phyloP scores from a whole-genome alignment of 2,329 filamentous ascomycete species.

The Grosmannia huntii region DNA sequence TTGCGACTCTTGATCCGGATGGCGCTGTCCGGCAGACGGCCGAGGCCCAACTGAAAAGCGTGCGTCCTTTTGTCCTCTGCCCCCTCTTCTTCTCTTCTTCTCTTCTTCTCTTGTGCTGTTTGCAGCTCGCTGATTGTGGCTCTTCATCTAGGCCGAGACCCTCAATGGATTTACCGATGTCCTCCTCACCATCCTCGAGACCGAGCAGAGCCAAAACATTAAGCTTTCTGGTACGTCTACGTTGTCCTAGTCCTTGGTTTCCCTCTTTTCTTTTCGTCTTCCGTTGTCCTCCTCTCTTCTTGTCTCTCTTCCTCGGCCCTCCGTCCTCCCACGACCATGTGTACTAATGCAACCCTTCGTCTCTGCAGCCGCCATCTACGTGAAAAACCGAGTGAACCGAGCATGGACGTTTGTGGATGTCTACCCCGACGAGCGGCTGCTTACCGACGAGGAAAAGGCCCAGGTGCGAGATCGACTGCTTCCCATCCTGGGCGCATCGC shows the following conservation, averaged over 20 bases:
- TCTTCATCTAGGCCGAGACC: constrained; percentile 60
- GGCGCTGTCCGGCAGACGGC: constrained; percentile 51
- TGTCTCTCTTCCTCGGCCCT: background rate
- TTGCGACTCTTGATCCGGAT: constrained; percentile 12
- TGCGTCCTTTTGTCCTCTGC: constrained; percentile 27
- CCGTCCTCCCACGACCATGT: background rate
- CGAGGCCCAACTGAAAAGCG: constrained; percentile 72
- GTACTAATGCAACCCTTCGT: too few relatives aligned
- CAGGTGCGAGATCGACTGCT: constrained; percentile 80
- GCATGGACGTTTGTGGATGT: constrained; percentile 77
- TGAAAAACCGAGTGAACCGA: constrained; percentile 93
- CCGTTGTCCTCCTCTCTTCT: background rate
- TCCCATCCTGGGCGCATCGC: constrained; percentile 71
- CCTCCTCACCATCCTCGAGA: constrained; percentile 78
- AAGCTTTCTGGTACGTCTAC: constrained; percentile 64
- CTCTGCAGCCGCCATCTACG: constrained; percentile 72
- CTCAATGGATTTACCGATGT: constrained; percentile 83
- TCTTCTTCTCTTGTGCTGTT: constrained; percentile 1
- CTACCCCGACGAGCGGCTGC: constrained; percentile 56
- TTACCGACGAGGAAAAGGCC: constrained; percentile 80
- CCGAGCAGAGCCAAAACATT: constrained; percentile 73
- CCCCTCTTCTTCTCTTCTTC: background rate
- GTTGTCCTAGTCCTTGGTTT: background rate
- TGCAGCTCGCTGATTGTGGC: constrained; percentile 4
- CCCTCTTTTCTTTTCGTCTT: too few relatives aligned